A percentile compares a stretch with the other conserved stretches of the same genome.
phyloP scores from a whole-genome alignment of 1,284 basidiomycete genomes.

The Heterobasidion occidentale region DNA sequence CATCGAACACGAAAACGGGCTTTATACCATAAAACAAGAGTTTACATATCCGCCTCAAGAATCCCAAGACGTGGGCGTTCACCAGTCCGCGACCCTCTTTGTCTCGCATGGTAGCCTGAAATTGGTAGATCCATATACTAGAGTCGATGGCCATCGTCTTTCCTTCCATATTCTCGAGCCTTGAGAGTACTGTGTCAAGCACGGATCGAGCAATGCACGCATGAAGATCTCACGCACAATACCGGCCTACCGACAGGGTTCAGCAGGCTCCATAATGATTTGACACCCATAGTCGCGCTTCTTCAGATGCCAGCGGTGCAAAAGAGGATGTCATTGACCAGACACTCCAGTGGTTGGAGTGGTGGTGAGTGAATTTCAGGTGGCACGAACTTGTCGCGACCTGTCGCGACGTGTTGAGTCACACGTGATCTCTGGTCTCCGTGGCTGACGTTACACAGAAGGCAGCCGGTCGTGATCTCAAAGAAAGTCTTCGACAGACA shows the following conservation, averaged over 20 bases:
- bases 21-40: conserved; percentile 95
- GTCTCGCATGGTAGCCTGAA: conserved; percentile 98
- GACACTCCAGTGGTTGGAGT: too few species aligned
- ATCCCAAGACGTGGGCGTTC: conserved; percentile 95
- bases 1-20: conserved; percentile 97
- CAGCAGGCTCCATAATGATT: conserved; percentile 90
- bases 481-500: too few species aligned
- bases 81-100: conserved; percentile 87
- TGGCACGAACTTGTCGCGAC: too few species aligned
- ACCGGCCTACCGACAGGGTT: conserved; percentile 86
- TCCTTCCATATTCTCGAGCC: conserved; percentile 87
- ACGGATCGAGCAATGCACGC: conserved; percentile 1
- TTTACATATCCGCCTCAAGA: conserved; percentile 89
- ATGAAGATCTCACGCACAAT: conserved; percentile 44
- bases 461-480: too few species aligned
- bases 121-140: conserved; percentile 99
- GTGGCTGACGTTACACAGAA: too few species aligned
- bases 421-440: too few species aligned
- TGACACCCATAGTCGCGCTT: conserved; percentile 73
- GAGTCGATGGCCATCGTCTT: conserved; percentile 95
- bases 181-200: conserved; percentile 22
- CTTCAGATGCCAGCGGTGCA: neutral
- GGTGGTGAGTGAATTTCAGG: too few species aligned
- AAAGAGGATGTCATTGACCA: too few species aligned
- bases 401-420: too few species aligned